These are phyloP conservation scores for Trichomonascaceae sp. DNA, from an alignment of 1,139 yeast species.

Conservation along the genomic window DNA sequence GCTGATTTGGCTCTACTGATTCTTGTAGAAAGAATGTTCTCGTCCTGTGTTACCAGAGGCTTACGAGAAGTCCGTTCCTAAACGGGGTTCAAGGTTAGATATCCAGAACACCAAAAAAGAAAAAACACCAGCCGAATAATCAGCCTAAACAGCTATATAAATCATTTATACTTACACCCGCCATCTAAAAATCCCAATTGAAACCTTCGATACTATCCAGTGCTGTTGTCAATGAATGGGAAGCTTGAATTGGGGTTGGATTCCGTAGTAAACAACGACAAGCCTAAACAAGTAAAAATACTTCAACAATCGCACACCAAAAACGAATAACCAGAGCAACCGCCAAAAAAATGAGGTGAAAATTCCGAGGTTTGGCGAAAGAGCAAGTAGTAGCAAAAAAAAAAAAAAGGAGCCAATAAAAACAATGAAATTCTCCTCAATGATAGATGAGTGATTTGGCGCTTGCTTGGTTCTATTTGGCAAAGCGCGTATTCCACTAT, in stretches of 20 bases:
- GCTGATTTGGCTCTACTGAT: slow-evolving; percentile 13
- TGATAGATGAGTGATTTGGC: not conserved
- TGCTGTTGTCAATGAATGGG: not conserved
- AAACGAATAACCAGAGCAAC: not conserved
- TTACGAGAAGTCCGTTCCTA: slow-evolving; percentile 8
- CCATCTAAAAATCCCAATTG: not conserved
- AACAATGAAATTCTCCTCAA: not conserved
- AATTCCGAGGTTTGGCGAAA: not conserved
- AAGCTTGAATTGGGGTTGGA: not conserved
- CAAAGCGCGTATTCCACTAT: too few species aligned
- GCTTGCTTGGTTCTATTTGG: too few species aligned
- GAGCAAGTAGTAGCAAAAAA: not conserved
- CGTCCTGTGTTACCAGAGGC: slow-evolving; percentile 11
- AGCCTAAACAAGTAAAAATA: slow-evolving; percentile 6
- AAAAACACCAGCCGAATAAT: not conserved
- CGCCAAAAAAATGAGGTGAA: not conserved
- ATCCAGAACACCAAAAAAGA: not conserved
- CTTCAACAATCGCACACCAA: not conserved
- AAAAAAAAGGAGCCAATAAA: too few species aligned
- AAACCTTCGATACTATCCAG: not conserved
- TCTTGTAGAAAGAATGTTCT: slow-evolving; percentile 10
- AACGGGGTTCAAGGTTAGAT: not conserved
- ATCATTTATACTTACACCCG: not conserved
- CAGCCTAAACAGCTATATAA: not conserved
- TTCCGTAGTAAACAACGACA: slow-evolving; percentile 5